These are phyloP conservation scores for Lophiotrema nucula DNA, from an alignment of 495 filamentous ascomycete species.

Conservation along the genomic window DNA sequence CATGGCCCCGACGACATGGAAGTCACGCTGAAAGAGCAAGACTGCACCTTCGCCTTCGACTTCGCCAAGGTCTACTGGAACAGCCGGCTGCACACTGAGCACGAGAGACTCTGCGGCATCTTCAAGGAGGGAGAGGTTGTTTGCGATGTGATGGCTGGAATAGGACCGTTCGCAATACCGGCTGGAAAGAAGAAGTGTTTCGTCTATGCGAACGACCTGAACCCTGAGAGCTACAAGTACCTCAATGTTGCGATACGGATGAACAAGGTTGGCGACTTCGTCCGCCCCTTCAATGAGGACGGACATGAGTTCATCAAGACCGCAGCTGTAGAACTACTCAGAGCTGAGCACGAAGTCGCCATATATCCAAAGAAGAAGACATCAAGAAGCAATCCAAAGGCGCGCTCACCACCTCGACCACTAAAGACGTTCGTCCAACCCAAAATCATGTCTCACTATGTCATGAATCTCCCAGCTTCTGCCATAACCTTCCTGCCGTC, in stretches of 20 bases:
- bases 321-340: slow-evolving; percentile 62
- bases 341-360: slow-evolving; percentile 31
- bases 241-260: slow-evolving; percentile 65
- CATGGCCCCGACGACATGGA: slow-evolving; percentile 75
- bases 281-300: slow-evolving; percentile 75
- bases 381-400: slow-evolving; percentile 25
- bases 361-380: slow-evolving; percentile 20
- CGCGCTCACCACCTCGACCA: slow-evolving; percentile 14
- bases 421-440: slow-evolving; percentile 47
- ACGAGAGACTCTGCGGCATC: slow-evolving; percentile 71
- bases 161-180: slow-evolving; percentile 92
- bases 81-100: slow-evolving; percentile 81
- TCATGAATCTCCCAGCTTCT: slow-evolving; percentile 93
- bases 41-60: slow-evolving; percentile 67
- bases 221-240: slow-evolving; percentile 76
- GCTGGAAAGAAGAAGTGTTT: slow-evolving; percentile 88
- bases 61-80: slow-evolving; percentile 98
- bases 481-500: slow-evolving; percentile 83
- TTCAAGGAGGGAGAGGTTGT: slow-evolving; percentile 86
- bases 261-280: slow-evolving; percentile 81
- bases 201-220: slow-evolving; percentile 96
- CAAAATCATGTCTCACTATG: slow-evolving; percentile 75
- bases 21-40: slow-evolving; percentile 67
- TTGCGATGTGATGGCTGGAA: slow-evolving; percentile 95
- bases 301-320: slow-evolving; percentile 74